Conservation (phyloP, 2,329 filamentous ascomycete species). For the Dichotomopilus funicola region DNA sequence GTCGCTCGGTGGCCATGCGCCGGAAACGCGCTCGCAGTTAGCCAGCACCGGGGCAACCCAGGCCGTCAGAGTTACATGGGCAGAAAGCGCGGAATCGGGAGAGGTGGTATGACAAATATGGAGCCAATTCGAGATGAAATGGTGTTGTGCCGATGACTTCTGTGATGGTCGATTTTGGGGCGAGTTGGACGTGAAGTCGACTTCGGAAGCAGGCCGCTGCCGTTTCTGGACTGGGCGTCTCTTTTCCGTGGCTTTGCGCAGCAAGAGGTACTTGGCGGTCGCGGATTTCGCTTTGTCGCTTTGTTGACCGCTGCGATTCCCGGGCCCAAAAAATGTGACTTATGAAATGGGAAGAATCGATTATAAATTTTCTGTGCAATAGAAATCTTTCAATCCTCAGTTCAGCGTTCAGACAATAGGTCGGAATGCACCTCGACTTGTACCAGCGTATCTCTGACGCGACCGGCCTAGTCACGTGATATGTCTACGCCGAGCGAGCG, state of each 20-base stretch:
- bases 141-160: constrained; percentile 47
- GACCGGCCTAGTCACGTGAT: constrained; percentile 8
- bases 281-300: constrained; percentile 1
- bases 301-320: background rate
- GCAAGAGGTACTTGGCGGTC: background rate
- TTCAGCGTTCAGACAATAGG: background rate
- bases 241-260: constrained; percentile 11
- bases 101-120: constrained; percentile 43
- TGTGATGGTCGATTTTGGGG: constrained; percentile 43
- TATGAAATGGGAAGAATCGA: background rate
- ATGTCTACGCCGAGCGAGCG: background rate
- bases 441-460: background rate
- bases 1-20: constrained; percentile 52
- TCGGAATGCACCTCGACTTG: background rate
- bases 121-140: constrained; percentile 35
- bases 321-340: background rate
- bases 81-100: constrained; percentile 44
- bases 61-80: constrained; percentile 44
- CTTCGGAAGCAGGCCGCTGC: constrained; percentile 34
- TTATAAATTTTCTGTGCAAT: too few species aligned
- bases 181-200: constrained; percentile 52
- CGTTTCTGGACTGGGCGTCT: constrained; percentile 24
- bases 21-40: constrained; percentile 45
- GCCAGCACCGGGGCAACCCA: constrained; percentile 41
- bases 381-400: background rate